Percentiles rank a stretch among this genome's conserved stretches.
These are phyloP conservation scores for Murraya koenigii DNA, from an alignment of 345 rosid genomes.

Conservation along the genomic window DNA sequence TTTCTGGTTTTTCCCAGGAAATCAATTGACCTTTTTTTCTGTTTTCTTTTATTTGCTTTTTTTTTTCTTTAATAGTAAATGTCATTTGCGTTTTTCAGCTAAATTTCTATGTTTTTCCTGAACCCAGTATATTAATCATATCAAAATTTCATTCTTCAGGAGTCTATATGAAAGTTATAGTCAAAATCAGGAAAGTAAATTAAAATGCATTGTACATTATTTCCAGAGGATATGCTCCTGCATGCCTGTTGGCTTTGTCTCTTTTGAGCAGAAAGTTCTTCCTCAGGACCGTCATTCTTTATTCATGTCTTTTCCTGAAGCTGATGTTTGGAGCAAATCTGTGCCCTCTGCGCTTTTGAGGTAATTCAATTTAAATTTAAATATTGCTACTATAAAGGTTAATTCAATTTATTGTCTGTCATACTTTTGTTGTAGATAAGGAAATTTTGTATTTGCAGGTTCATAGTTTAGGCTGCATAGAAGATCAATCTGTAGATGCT, in stretches of 20 bases:
- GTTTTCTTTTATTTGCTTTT: background rate
- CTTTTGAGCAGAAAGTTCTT: constrained; percentile 89
- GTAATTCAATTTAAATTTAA: constrained; percentile 31
- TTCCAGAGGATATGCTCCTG: constrained; percentile 66
- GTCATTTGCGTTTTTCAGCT: background rate
- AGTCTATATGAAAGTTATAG: constrained; percentile 55
- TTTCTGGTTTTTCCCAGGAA: background rate
- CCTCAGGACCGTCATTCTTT: constrained; percentile 33
- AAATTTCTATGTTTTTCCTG: constrained; percentile 2
- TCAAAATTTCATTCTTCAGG: constrained; percentile 43
- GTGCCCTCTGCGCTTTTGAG: constrained; percentile 64
- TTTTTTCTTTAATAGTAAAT: background rate
- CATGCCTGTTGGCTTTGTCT: constrained; percentile 62
- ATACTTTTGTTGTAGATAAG: background rate
- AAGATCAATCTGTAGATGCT: constrained; percentile 62
- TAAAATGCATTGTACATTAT: constrained; percentile 78
- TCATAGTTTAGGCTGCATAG: constrained; percentile 58
- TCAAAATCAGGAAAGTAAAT: constrained; percentile 65
- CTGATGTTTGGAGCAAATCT: constrained; percentile 75
- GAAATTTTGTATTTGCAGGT: constrained; percentile 37
- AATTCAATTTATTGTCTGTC: constrained; percentile 2
- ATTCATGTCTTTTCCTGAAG: constrained; percentile 39
- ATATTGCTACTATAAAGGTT: background rate
- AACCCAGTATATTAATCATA: background rate
- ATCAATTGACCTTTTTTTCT: background rate